Evolutionary conservation across 2,329 filamentous ascomycete species (phyloP), one percentile per base, ranked within the genome.

Genomic region (Sarocladium oryzae): DNA sequence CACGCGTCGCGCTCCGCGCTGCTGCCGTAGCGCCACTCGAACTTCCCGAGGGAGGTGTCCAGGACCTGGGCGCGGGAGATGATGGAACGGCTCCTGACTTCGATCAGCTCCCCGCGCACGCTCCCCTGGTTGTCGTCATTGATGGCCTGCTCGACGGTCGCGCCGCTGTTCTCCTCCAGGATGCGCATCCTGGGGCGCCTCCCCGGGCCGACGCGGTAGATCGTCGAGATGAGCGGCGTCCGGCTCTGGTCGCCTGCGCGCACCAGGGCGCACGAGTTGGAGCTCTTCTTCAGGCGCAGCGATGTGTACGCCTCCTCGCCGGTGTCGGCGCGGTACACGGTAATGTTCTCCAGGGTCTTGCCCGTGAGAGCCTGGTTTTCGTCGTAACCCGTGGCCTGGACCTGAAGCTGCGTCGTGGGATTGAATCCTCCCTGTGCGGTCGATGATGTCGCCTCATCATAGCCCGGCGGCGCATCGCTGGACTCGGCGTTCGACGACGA

Each of bases 341-440:
- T 18, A 15, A 58, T 48, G 76, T 89, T 38, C 86, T 86, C 56
- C 88, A 89, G 72, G 2, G 18, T 50, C 24, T 37, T 49, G 26
- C 36, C 50, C 9, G 23, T 41, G 21, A 54, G 33, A n/a, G 52
- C 49, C 15, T 40, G 33, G 8, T 49, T 37, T 16, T 18, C 9
- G 35, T 52, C 50, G 23, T 52, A 54, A 5, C 52, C 52, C 10
- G 50, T 45, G 24, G 52, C 50, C 9, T 54, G 40, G 3, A 54
- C 36, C 36, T 51, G 50, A 33, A 54, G 52, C 35, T 51, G 38
- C 8, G 6, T 20, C 16, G 49, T 54, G 10, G 49, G 28, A 9
- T 18, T 36, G 52, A 54, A 52, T 6, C 10, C 21, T 24, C 7
- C 21, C 7, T n/a, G 16, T 8, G 36, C 4, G 23, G 23, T 23